Base-by-base conservation (phyloP, 345 rosid species). In the Eucalyptus virginea region DNA sequence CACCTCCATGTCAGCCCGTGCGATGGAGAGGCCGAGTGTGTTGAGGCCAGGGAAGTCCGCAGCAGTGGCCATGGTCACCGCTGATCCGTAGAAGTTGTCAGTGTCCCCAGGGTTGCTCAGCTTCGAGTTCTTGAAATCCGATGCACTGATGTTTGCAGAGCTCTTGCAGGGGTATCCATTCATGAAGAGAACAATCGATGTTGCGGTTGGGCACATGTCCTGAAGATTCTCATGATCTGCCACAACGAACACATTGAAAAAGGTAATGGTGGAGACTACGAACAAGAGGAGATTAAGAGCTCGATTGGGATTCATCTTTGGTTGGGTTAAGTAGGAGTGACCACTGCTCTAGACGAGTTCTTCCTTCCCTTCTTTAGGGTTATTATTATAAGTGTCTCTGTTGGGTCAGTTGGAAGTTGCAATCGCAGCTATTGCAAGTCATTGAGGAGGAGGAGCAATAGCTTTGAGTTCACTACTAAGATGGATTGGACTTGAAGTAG, bases 111-210 rank as follows among this genome's bases (percentile, higher is more conserved):
- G 49, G 10, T 40, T 56, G 18, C 77, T 93, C 67, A 97, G 93
- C 65, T 90, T 90, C 8, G 94, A 72, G 87, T 93, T 90, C 95
- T 95, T 96, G 94, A 96, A 97, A 90, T 97, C 99, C 9, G 96
- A 93, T 47, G 96, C 92, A 51, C 34, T 89, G 88, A 95, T 89
- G 89, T 42, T 88, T 67, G 89, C 60, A 24, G 95, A 95, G 24
- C 91, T 91, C 92, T 97, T 96, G 93, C 99, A 97, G 56, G 95
- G 96, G 89, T 93, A 92, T 24, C 99, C 99, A 30, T 96, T 96
- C 89, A 97, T 87, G 94, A 96, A 97, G 77, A 93, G 45, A 48
- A 88, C 48, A 4, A 6, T 88, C 44, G 88, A 88, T 7, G 91
- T 88, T 30, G 90, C 92, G 1, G 98, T 91, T 2, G 99, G 99